Evolutionary conservation across 345 rosid genomes (phyloP), one percentile per base, ranked within the genome.

Genomic region (Corymbia maculata): DNA sequence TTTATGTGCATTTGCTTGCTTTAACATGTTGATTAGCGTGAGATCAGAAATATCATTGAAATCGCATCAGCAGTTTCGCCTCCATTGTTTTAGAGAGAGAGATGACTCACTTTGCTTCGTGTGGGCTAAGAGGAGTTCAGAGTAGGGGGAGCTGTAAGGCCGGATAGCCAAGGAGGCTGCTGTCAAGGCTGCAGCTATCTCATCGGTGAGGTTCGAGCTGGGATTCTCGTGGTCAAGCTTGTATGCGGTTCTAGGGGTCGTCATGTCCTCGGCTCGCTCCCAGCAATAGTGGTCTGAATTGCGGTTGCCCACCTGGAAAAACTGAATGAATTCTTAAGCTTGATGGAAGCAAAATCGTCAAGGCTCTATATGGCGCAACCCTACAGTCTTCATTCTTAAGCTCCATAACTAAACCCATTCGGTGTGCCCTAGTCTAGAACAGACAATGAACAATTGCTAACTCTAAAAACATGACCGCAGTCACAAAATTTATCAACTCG

Each of bases 211-310:
- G 90, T 97, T 97, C 0, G 98, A 96, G 28, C 98, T 97, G 50
- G 97, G 98, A 89, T 94, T 92, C 36, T 93, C 86, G 36, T 89
- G 88, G 88, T 97, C 98, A 42, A 97, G 89, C 92, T 93, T 96
- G 90, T 92, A 96, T 64, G 97, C 97, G 6, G 93, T 91, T 88
- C 98, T 93, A 44, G 97, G 93, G 86, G 98, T 97, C 85, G 97
- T 96, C 99, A 97, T 96, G 92, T 97, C 99, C 88, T 97, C 98
- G 0, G 98, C 91, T 15, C 98, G 88, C 91, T 96, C 95, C 98
- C 99, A 96, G 86, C 98, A 97, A 57, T 93, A 94, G 88, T 97
- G 99, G 80, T 97, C 98, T 1, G 98, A 94, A 52, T 94, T 91
- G 8, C 99, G 98, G 89, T 96, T 97, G 6, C 98, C 99, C 42